Base-by-base conservation (phyloP, 2,329 filamentous ascomycete species). In the Ilyonectria robusta region DNA sequence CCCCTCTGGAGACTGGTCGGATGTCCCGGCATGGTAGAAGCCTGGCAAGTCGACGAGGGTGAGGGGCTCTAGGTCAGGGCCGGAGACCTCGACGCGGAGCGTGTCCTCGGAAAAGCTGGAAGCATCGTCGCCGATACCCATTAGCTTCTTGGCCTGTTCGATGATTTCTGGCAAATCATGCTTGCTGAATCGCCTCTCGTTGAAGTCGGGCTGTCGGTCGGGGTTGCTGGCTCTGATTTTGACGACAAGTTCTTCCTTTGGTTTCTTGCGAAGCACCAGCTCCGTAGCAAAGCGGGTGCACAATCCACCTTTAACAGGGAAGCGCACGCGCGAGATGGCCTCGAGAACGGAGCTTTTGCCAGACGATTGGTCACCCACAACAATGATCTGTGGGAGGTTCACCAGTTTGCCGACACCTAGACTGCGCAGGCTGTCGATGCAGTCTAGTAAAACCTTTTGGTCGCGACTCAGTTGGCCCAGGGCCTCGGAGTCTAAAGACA, bases 331-430 rank as follows among this genome's bases (percentile, higher is more conserved):
- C 0, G 89, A 90, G 44, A 92, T 88, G 1, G 88, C 89, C 71
- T 92, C 88, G 0, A 92, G 84, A 0, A 91, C 88, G 0, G 89
- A 91, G 62, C 87, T 90, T 75, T 92, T 92, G 4, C 89, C 90
- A 1, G 86, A 85, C 0, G 86, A 89, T 70, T 91, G 88, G 64
- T 91, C 86, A 3, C 90, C 89, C 57, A 85, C 88, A 13, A 91
- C 88, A 31, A 91, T 85, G 62, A 86, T 84, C 68, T 85, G 79
- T 0, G 84, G 84, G 0, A 85, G 76, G 15, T 80, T 79, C 17
- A 86, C 77, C 65, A 72, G 44, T 33, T 60, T 50, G 23, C 63
- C 78, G 78, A 44, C 79, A 71, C 59, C 75, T 64, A 65, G 73
- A n/a, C 15, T n/a, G 15, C 15, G 40, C 40, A 42, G 40, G 17